Percentiles rank a stretch among this genome's conserved stretches.
Conservation (phyloP, 257 asterid genomes). For the Paraleonurus japonicus region DNA sequence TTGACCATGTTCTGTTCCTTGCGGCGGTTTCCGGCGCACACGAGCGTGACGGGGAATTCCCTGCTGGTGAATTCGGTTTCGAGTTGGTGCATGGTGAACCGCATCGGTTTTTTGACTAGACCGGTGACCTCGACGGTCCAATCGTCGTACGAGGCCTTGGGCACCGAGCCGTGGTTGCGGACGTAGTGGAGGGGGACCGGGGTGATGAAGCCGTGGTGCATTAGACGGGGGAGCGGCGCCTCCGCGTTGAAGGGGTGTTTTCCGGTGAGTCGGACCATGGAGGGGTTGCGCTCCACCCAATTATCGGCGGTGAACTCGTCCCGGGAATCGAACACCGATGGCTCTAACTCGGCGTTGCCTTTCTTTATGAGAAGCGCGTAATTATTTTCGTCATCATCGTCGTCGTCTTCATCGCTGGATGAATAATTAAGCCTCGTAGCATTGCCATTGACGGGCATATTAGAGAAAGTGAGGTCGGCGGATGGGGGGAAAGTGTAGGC, state of each 20-base stretch:
- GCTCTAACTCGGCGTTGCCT: conserved; percentile 62
- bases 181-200: conserved; percentile 97
- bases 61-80: conserved; percentile 45
- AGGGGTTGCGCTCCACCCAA: conserved; percentile 76
- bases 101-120: conserved; percentile 54
- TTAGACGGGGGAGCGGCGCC: conserved; percentile 70
- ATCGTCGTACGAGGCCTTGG: conserved; percentile 54
- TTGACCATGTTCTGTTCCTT: conserved; percentile 93
- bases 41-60: conserved; percentile 79
- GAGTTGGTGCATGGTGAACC: conserved; percentile 67
- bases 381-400: conserved; percentile 27
- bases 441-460: neutral
- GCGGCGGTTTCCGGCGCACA: conserved; percentile 89
- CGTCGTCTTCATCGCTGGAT: conserved; percentile 43
- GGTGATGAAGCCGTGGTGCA: conserved; percentile 95
- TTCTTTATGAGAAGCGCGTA: conserved; percentile 38
- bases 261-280: conserved; percentile 86
- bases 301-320: conserved; percentile 74
- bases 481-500: conserved; percentile 43
- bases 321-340: conserved; percentile 54
- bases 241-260: conserved; percentile 98
- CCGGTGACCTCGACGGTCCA: conserved; percentile 89
- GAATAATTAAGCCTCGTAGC: conserved; percentile 28
- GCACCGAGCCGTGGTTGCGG: conserved; percentile 93
- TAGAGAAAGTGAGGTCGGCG: conserved; percentile 20